Evolutionary conservation across 352 stramenopile genomes (phyloP).

Genomic region (Phytopythium kandeliae): DNA sequence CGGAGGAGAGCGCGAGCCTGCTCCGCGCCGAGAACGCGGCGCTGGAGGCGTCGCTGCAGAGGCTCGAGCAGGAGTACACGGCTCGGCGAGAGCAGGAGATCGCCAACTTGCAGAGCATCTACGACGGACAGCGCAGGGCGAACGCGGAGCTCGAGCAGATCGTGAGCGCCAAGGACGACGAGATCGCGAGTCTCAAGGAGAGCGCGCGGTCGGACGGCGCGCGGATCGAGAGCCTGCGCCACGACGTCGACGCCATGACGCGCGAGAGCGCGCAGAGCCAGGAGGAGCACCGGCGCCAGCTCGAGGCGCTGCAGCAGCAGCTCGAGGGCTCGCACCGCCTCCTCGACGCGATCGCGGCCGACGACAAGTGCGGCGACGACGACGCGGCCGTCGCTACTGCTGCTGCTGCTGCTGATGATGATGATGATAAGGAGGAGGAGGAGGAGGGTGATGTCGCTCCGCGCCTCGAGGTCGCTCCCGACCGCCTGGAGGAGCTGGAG

Average conservation of each 20-base stretch:
- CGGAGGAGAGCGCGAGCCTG: constrained; percentile 19
- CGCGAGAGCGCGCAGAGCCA: constrained; percentile 17
- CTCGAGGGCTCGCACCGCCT: constrained; percentile 10
- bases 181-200: constrained; percentile 30
- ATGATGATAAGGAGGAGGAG: constrained; percentile 3
- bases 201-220: constrained; percentile 20
- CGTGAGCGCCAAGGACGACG: constrained; percentile 33
- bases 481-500: background rate
- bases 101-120: constrained; percentile 18
- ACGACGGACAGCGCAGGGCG: constrained; percentile 28
- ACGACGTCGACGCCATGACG: constrained; percentile 18
- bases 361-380: constrained; percentile 1
- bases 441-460: too few species aligned
- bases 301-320: constrained; percentile 15
- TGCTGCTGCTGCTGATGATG: constrained; percentile 10
- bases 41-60: constrained; percentile 27
- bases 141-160: constrained; percentile 40
- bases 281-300: constrained; percentile 19
- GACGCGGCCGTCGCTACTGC: background rate
- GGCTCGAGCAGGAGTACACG: constrained; percentile 29
- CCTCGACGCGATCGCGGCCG: constrained; percentile 6
- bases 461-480: background rate
- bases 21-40: constrained; percentile 29
- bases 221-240: constrained; percentile 20
- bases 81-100: constrained; percentile 31